Evolutionary conservation across 108 stramenopile species (phyloP), one percentile per base, ranked within the genome.

Genomic region (Bacterosira constricta): DNA sequence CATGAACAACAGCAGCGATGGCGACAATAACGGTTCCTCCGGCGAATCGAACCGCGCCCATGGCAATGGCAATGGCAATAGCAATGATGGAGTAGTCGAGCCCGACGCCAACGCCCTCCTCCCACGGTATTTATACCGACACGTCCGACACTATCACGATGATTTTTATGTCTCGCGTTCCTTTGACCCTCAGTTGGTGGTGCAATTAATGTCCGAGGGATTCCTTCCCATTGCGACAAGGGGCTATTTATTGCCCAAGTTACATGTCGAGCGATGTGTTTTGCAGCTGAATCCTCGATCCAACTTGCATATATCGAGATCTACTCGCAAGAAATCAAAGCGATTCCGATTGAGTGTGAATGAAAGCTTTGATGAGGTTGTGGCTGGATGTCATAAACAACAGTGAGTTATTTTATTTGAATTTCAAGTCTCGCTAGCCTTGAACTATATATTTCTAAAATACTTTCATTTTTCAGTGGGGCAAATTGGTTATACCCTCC

Each of bases 201-300:
- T 80, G n/a, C 85, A 88, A 66, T 82, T 94, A 15, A 93, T 93
- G 88, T 52, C 75, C 9, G 87, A 90, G 66, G 95, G 95, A 6
- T 96, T 94, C 66, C 81, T 96, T 29, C 92, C 95, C 15, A 94
- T 96, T 38, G 95, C 91, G 15, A 85, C 80, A 9, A 41, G 47
- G 18, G 31, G 66, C 25, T 57, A 85, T 8, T 53, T 96, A 35
- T 49, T 93, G 39, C 95, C 95, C 38, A 96, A 96, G 51, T 62
- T 96, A 62, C 95, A 96, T 72, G 38, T 77, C 18, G 55, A 88
- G 29, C 82, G 95, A 37, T 93, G 88, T 63, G 87, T 88, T 4
- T 77, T 96, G 47, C 63, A 68, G 23, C 60, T 82, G 1, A 46
- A 29, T 27, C 69, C 66, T 3, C n/a, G 15, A 1, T 70, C 66